Base-by-base conservation (phyloP, 148 eudicot genomes). In the Fallopia convolvulus region DNA sequence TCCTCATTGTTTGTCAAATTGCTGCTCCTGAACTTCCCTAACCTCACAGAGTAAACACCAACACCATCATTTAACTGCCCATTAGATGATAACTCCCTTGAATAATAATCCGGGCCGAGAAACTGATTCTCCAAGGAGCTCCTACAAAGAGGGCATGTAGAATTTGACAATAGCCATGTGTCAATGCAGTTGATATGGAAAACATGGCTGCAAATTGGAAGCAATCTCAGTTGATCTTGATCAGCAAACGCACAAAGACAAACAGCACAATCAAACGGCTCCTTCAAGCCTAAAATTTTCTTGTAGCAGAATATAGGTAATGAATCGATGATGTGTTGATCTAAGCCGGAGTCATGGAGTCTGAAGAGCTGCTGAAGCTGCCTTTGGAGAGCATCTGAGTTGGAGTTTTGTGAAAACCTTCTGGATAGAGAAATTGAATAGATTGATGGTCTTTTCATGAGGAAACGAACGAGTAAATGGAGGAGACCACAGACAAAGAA, bases 61-160 rank as follows among this genome's bases (percentile, higher is more conserved):
- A 48, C 81, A 39, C 84, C 66, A 39, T 84, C 80, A 21, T 77
- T 60, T 4, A 79, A 77, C 68, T 78, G 56, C 3, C 83, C 82
- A 70, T 73, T 78, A 32, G 80, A 44, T 6, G 47, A 79, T 42
- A 79, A 75, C n/a, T 81, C 86, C 42, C 81, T 81, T 74, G 81
- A 79, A 70, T 76, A 83, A 70, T 76, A 80, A 71, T 80, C 80
- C 66, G 82, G 73, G 66, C 79, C 79, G 30, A 81, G 78, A 82
- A 80, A 77, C 36, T 79, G 86, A 26, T 74, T 81, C 14, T 75
- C 85, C 70, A 79, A 75, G 4, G 73, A 14, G 50, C 82, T 82
- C 66, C 92, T 82, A 81, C 92, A 89, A 72, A 88, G 87, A 17
- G 88, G 90, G 77, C 90, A 88, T 3, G 89, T 87, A 0, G 89